Conservation (phyloP, 2,329 filamentous ascomycete species). For the Botrytis fragariae region DNA sequence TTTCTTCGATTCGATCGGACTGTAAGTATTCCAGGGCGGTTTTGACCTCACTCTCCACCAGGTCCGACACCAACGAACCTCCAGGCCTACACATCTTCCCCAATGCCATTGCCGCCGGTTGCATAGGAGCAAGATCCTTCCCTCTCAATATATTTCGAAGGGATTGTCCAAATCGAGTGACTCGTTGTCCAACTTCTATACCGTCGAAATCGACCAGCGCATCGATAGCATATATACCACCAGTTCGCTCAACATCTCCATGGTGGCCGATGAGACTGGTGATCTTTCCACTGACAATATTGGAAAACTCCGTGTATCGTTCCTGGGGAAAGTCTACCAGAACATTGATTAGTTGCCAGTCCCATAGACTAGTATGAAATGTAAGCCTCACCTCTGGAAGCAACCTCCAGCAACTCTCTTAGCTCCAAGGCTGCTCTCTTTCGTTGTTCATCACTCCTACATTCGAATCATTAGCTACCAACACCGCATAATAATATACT, state of each 20-base stretch:
- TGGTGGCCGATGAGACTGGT: constrained; percentile 77
- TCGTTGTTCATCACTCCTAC: constrained; percentile 37
- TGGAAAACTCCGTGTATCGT: constrained; percentile 71
- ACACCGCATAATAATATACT: neutral
- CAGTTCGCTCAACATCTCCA: constrained; percentile 83
- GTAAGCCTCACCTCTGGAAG: constrained; percentile 36
- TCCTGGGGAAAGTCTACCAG: constrained; percentile 71
- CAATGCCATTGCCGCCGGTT: constrained; percentile 82
- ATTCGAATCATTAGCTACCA: constrained; percentile 17
- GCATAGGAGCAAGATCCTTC: constrained; percentile 87
- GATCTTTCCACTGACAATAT: constrained; percentile 63
- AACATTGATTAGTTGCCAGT: neutral
- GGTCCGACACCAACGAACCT: constrained; percentile 87
- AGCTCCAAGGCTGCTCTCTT: constrained; percentile 38
- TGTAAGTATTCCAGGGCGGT: constrained; percentile 96
- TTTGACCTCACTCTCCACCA: constrained; percentile 96
- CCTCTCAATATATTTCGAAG: constrained; percentile 84
- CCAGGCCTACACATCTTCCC: constrained; percentile 90
- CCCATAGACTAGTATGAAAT: neutral
- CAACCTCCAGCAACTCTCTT: constrained; percentile 37
- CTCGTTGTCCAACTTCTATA: constrained; percentile 89
- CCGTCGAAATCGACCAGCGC: constrained; percentile 94
- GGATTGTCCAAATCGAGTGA: constrained; percentile 89
- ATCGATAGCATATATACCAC: constrained; percentile 88
- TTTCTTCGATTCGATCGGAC: constrained; percentile 88